Base-by-base conservation (phyloP, 2,329 filamentous ascomycete species). In the Fusarium illudens region DNA sequence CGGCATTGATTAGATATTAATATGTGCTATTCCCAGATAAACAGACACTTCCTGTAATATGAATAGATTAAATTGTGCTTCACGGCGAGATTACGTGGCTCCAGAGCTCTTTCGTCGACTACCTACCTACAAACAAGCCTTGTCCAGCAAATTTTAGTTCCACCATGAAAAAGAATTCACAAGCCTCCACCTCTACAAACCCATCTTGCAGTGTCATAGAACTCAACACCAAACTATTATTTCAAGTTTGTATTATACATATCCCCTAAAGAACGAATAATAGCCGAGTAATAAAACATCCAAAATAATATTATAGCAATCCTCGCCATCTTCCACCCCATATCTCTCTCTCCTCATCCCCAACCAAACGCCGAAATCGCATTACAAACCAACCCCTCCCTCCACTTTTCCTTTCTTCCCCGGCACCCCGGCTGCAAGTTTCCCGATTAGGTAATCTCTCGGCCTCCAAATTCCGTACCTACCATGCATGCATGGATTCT, bases 331-430 rank as follows among this genome's bases (percentile, higher is more conserved):
- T 22, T n/a, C n/a, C n/a, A n/a, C 36, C 50, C 25, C 51, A 54
- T 11, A n/a, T 42, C 34, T 20, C 27, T n/a, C n/a, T n/a, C n/a
- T n/a, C n/a, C n/a, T n/a, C 2, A 53, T 52, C 29, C 13, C 25
- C 34, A 52, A 42, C 69, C 56, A 70, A 70, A 68, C 63, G 50
- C 46, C 25, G 48, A 32, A 11, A 27, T 13, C 49, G 29, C 60
- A 72, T 73, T 73, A 71, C 71, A 63, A 73, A 71, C 63, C 55
- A n/a, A n/a, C 58, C 29, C 58, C 61, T 66, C 20, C 59, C 64
- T 66, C 69, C 71, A 72, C 71, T 53, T 54, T 62, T 62, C 42
- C 46, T 30, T 53, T 58, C 34, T 33, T 37, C 27, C 10, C 36
- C 30, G 10, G 22, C 13, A 8, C 44, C 15, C 25, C 10, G 39